Percentiles rank a stretch among this genome's conserved stretches.
Conservation (phyloP, 192 early-diverging fungal genomes). For the Spizellomyces sp. region DNA sequence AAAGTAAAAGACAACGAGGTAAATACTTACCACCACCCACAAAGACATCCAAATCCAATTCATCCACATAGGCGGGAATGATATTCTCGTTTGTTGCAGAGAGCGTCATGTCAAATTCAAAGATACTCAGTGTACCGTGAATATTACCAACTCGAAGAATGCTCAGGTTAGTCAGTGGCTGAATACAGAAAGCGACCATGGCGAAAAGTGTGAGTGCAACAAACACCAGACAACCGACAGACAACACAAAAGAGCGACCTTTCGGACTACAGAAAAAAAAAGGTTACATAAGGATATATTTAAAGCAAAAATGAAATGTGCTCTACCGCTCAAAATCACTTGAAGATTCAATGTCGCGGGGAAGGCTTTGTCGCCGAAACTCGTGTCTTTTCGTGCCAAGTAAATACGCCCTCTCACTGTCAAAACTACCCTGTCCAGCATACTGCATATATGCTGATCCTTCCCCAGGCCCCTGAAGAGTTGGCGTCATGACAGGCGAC, state of each 20-base stretch:
- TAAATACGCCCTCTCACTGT: no score
- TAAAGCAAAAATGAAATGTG: background rate
- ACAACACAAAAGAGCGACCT: no score
- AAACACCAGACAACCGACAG: background rate
- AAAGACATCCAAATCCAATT: conserved; percentile 16
- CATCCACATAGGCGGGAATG: conserved; percentile 1
- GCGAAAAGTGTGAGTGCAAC: conserved; percentile 3
- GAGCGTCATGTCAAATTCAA: conserved; percentile 20
- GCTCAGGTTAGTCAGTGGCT: conserved; percentile 7
- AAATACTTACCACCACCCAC: conserved; percentile 16
- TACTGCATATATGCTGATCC: no score
- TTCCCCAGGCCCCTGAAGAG: background rate
- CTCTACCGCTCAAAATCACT: background rate
- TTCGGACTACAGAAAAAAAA: background rate
- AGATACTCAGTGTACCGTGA: background rate
- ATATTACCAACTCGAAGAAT: conserved; percentile 7
- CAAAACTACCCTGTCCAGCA: no score
- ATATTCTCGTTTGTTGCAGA: conserved; percentile 12
- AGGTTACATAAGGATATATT: background rate
- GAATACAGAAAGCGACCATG: conserved; percentile 10
- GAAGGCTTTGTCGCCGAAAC: background rate
- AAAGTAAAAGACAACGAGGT: background rate
- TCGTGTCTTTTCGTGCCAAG: background rate
- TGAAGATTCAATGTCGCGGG: background rate
- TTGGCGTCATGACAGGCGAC: background rate